Percentiles rank a stretch among this genome's conserved stretches.
phyloP scores from a whole-genome alignment of 2,329 filamentous ascomycete genomes.

The Septoria linicola region DNA sequence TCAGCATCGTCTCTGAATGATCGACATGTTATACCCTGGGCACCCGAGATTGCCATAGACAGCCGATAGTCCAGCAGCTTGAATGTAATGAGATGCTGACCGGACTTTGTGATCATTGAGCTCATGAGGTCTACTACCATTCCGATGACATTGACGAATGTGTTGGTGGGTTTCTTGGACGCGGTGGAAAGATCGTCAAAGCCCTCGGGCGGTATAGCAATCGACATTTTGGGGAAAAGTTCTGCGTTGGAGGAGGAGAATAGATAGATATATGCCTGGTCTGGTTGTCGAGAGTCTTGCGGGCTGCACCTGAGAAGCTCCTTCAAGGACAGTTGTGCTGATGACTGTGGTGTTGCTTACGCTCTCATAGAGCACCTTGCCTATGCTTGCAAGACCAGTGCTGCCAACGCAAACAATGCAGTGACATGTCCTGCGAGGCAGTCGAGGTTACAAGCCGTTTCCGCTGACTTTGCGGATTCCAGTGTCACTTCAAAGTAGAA shows the following conservation, averaged over 20 bases:
- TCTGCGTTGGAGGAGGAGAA: no score
- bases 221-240: not conserved
- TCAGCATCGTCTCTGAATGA: constrained; percentile 57
- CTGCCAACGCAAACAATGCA: not conserved
- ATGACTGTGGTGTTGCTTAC: no score
- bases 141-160: constrained; percentile 63
- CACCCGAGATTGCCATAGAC: constrained; percentile 17
- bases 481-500: no score
- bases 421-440: not conserved
- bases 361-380: not conserved
- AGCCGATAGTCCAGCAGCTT: constrained; percentile 41
- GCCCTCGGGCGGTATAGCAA: constrained; percentile 21
- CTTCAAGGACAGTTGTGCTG: no score
- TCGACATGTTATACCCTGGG: constrained; percentile 46
- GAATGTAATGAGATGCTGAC: constrained; percentile 38
- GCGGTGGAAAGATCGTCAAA: constrained; percentile 32
- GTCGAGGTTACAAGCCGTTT: not conserved
- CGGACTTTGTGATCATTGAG: constrained; percentile 52
- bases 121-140: constrained; percentile 65
- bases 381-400: not conserved
- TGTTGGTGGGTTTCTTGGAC: constrained; percentile 15
- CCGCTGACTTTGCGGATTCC: no score
- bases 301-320: no score
- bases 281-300: no score
- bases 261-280: no score